Percentiles rank a stretch among this genome's conserved stretches.
Conservation (phyloP, 2,329 filamentous ascomycete species). For the Lasiodiplodia theobromae region DNA sequence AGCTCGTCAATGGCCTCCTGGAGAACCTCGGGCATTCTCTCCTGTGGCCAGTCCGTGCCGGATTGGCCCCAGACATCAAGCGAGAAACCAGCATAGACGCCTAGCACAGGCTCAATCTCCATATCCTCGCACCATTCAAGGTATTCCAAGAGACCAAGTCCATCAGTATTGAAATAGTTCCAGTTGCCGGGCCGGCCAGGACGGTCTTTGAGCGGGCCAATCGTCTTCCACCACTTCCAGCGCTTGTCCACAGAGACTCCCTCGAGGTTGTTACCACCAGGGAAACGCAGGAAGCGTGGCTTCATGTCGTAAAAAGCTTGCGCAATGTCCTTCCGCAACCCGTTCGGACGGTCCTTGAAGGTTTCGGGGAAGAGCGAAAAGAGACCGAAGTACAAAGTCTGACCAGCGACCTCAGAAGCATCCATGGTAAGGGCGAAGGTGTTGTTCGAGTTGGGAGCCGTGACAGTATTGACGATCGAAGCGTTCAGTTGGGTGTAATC, state of each 20-base stretch:
- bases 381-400: slow-evolving; percentile 58
- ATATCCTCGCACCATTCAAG: slow-evolving; percentile 58
- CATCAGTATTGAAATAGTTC: slow-evolving; percentile 54
- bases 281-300: slow-evolving; percentile 58
- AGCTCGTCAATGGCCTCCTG: slow-evolving; percentile 49
- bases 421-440: slow-evolving; percentile 60
- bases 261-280: slow-evolving; percentile 61
- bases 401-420: slow-evolving; percentile 47
- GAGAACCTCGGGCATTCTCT: slow-evolving; percentile 48
- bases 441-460: slow-evolving; percentile 58
- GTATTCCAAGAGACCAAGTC: slow-evolving; percentile 57
- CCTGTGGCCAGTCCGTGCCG: slow-evolving; percentile 45
- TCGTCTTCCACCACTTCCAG: slow-evolving; percentile 62
- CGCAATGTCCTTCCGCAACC: slow-evolving; percentile 58
- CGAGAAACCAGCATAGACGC: slow-evolving; percentile 53
- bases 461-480: slow-evolving; percentile 52
- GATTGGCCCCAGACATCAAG: slow-evolving; percentile 48
- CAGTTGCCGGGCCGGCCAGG: slow-evolving; percentile 56
- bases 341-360: slow-evolving; percentile 61
- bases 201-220: slow-evolving; percentile 57
- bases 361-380: slow-evolving; percentile 63
- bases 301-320: slow-evolving; percentile 53
- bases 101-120: slow-evolving; percentile 52
- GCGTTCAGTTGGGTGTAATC: slow-evolving; percentile 44
- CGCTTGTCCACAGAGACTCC: slow-evolving; percentile 45